phyloP scores from a whole-genome alignment of 306 rosid genomes.

The Cucurbita moschata region DNA sequence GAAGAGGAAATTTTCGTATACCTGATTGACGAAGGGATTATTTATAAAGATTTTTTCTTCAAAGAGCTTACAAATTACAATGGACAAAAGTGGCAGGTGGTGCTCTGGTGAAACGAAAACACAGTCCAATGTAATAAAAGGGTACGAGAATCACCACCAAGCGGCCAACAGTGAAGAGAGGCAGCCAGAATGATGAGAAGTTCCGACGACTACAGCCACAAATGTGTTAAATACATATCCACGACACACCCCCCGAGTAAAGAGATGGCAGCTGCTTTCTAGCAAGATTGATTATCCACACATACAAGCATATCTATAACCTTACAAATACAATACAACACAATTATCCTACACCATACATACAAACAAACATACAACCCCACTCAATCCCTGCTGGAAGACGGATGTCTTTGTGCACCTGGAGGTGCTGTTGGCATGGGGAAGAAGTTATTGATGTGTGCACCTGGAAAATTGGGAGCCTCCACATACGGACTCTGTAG shows the following conservation, averaged over 20 bases:
- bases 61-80: background rate
- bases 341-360: slow-evolving; percentile 15
- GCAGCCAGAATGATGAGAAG: background rate
- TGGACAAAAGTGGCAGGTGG: background rate
- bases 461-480: slow-evolving; percentile 54
- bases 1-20: background rate
- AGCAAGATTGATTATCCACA: background rate
- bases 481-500: slow-evolving; percentile 79
- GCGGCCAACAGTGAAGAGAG: background rate
- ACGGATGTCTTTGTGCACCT: slow-evolving; percentile 71
- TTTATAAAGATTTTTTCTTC: background rate
- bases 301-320: background rate
- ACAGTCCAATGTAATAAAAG: slow-evolving; percentile 1
- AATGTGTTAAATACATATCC: background rate
- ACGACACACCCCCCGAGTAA: background rate
- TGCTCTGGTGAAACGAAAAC: background rate
- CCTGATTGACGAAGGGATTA: background rate
- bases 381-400: slow-evolving; percentile 40
- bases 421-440: slow-evolving; percentile 91
- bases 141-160: background rate
- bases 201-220: background rate
- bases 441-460: slow-evolving; percentile 28
- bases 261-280: background rate
- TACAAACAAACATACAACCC: background rate
- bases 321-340: slow-evolving; percentile 4